Conservation (phyloP, 1,139 yeast genomes). For the Geotrichum restrictum region DNA sequence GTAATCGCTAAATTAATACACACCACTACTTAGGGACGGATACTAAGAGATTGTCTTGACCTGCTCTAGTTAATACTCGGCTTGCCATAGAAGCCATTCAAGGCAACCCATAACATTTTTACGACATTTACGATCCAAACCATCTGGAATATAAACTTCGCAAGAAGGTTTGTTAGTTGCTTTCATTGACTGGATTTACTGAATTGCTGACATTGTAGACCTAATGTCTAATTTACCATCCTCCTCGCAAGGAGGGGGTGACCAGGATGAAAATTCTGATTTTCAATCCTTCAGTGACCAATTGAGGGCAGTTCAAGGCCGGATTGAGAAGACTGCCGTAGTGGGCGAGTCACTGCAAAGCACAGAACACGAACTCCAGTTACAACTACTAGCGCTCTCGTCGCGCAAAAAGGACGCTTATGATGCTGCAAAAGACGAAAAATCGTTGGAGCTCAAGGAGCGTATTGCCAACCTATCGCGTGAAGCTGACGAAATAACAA, state of each 20-base stretch:
- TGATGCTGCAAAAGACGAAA: conserved; percentile 17
- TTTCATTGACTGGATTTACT: not conserved
- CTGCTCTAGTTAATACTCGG: not conserved
- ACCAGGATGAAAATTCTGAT: conserved; percentile 12
- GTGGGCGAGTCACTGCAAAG: conserved; percentile 20
- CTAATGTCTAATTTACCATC: conserved; percentile 18
- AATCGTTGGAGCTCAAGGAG: conserved; percentile 15
- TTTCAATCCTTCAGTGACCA: conserved; percentile 17
- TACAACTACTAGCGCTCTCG: conserved; percentile 16
- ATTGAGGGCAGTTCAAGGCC: conserved; percentile 17
- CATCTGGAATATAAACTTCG: not conserved
- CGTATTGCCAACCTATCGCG: conserved; percentile 17
- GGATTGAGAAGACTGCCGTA: conserved; percentile 19
- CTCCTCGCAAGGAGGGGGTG: conserved; percentile 6
- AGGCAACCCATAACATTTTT: not conserved
- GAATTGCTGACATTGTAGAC: conserved; percentile 1
- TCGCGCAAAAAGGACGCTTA: conserved; percentile 7
- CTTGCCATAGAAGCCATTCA: not conserved
- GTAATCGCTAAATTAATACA: not conserved
- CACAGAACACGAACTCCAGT: conserved; percentile 22
- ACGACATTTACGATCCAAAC: conserved; percentile 2
- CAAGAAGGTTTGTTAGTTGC: not conserved
- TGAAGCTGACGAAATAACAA: conserved; percentile 16
- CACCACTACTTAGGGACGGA: not conserved
- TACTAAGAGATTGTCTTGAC: not conserved